phyloP scores from a whole-genome alignment of 352 stramenopile genomes.

The Globisporangium uncinulatum region DNA sequence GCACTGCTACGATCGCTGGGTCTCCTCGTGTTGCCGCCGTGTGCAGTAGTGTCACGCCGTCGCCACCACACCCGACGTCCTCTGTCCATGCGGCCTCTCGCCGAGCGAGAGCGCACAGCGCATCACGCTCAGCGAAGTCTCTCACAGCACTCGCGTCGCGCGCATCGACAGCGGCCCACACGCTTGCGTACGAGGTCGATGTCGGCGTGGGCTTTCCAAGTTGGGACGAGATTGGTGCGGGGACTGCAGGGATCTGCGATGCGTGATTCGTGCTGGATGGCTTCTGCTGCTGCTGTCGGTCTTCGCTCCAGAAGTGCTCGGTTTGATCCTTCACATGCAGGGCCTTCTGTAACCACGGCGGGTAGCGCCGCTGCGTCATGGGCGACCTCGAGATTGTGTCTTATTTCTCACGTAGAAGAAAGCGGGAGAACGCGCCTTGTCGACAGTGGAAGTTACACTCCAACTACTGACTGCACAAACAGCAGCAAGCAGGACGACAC shows the following conservation, averaged over 20 bases:
- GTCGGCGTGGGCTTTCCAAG: background rate
- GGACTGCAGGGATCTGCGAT: background rate
- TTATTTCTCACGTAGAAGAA: too few species aligned
- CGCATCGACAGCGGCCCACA: constrained; percentile 12
- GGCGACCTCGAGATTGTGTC: background rate
- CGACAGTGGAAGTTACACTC: too few species aligned
- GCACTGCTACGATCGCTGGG: constrained; percentile 21
- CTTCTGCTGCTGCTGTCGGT: constrained; percentile 16
- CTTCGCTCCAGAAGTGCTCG: constrained; percentile 25
- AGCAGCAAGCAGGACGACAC: too few species aligned
- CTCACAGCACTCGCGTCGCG: constrained; percentile 40
- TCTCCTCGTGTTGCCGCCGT: constrained; percentile 39
- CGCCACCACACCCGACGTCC: constrained; percentile 9
- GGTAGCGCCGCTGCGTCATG: constrained; percentile 27
- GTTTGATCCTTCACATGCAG: constrained; percentile 32
- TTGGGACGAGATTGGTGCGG: background rate
- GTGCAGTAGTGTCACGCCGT: constrained; percentile 43
- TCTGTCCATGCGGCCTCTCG: constrained; percentile 14
- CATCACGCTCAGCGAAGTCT: constrained; percentile 30
- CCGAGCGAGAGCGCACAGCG: constrained; percentile 25
- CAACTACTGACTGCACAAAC: too few species aligned
- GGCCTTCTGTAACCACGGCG: constrained; percentile 63
- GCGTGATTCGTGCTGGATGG: constrained; percentile 5
- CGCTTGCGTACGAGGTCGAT: background rate
- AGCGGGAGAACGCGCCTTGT: too few species aligned